These are phyloP conservation scores for Hypsizygus marmoreus DNA, from an alignment of 768 basidiomycete genomes.

Conservation along the genomic window DNA sequence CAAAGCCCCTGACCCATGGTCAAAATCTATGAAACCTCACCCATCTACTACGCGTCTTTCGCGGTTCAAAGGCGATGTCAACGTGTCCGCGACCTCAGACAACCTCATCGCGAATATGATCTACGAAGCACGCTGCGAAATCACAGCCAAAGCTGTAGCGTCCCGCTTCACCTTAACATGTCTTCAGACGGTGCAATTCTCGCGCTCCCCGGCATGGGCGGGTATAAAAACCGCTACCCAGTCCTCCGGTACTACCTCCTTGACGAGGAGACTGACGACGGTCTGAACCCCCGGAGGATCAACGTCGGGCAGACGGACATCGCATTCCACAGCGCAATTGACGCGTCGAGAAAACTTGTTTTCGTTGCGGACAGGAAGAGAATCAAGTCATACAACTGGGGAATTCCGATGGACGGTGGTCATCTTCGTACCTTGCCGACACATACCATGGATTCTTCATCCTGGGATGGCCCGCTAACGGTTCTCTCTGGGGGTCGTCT, in stretches of 20 bases:
- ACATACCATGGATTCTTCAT: constrained; percentile 32
- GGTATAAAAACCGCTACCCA: constrained; percentile 36
- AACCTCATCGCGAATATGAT: constrained; percentile 29
- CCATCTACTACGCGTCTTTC: constrained; percentile 30
- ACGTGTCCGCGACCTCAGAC: constrained; percentile 14
- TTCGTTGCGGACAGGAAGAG: constrained; percentile 35
- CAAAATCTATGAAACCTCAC: constrained; percentile 20
- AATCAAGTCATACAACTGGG: constrained; percentile 41
- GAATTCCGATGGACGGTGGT: not conserved
- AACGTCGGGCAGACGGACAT: constrained; percentile 23
- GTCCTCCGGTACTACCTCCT: constrained; percentile 26
- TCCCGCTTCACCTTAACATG: constrained; percentile 19
- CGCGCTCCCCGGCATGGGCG: constrained; percentile 23
- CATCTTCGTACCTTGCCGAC: constrained; percentile 16
- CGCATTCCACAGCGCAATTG: constrained; percentile 23
- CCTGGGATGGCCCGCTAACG: constrained; percentile 30
- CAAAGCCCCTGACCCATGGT: not conserved
- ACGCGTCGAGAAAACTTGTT: constrained; percentile 36
- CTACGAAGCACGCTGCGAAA: constrained; percentile 37
- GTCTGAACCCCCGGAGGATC: constrained; percentile 5
- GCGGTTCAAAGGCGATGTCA: constrained; percentile 31
- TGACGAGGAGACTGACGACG: constrained; percentile 15
- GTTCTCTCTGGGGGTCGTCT: constrained; percentile 28
- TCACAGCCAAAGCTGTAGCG: constrained; percentile 18
- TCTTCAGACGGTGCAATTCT: constrained; percentile 26